Evolutionary conservation across 192 early-diverging fungal genomes (phyloP), one percentile per base, ranked within the genome.

Genomic region (Funneliformis geosporum): DNA sequence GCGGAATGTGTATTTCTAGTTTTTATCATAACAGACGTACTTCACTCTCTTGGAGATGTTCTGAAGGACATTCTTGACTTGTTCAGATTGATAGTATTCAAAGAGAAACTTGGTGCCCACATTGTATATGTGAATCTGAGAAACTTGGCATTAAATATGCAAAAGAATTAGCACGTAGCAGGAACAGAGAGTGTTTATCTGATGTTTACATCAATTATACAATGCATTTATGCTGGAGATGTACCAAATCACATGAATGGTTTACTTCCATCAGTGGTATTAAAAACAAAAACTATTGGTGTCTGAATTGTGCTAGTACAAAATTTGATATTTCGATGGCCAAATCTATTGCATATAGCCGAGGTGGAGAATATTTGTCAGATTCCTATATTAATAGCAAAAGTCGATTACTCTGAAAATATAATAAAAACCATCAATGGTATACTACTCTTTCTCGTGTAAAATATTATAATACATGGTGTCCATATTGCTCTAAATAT

Each of bases 31-130:
- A 50, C 42, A 72, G 42, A 27, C 42, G 18, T 72, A 72, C 40
- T 46, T 43, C 10, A 72, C 42, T 72, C 40, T 72, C 18, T 72
- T 72, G 70, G 43, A 72, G 42, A 46, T 69, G 38, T 69, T 69
- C 67, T 69, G 67, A 69, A 69, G 67, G 21, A n/a, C 21, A 61
- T 61, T 61, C 21, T 25, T 61, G 21, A 2, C 28, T 72, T 72
- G 43, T 18, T 46, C 40, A n/a, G 21, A 72, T 72, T 72, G 42
- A 46, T 46, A 21, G 11, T 46, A 72, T 72, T 46, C 40, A 72
- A 46, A 72, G 70, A 72, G 42, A 21, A 2, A 72, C 70, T 72
- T 72, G 70, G 70, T 72, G 70, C n/a, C 70, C 18, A 46, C 43
- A 46, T 46, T 72, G 33, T 44, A 0, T 6, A 9, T 0, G 43